Base-by-base conservation (phyloP, 176 grass and related monocot genomes). In the Cocos nucifera region DNA sequence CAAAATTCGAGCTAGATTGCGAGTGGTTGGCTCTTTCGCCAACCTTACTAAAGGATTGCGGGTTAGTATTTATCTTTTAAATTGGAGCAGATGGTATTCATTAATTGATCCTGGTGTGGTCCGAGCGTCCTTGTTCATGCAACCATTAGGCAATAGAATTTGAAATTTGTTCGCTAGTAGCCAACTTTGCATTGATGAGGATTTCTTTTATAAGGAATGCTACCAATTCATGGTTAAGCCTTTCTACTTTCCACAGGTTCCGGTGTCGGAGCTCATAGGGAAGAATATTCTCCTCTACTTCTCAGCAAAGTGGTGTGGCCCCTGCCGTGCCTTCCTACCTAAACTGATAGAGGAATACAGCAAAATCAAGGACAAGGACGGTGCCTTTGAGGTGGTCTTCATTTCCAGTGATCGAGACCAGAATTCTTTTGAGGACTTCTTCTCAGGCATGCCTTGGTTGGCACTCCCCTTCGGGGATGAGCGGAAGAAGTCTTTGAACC, bases 241-340 rank as follows among this genome's bases (percentile, higher is more conserved):
- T 3, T 18, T 30, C 19, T 21, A 21, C 3, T 27, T 27, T 2
- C 4, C 10, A 30, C 68, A 97, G 87, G 76, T 97, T 72, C 66
- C 76, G 27, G 81, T 91, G 26, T 76, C 72, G 53, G 78, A 88
- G 54, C 93, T 97, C 73, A 73, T 76, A 2, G 81, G 93, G 15
- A 97, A 97, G 73, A 97, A 80, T 29, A 76, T 91, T 8, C 62
- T 97, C 44, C 81, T 97, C 19, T 92, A 97, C 81, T 97, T 97
- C 71, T 85, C 87, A 19, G 87, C 92, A 29, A 24, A 78, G 48
- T 85, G 93, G 92, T 85, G 73, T 27, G 65, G 60, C 19, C 73
- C 84, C 58, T 90, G 91, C 65, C 87, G 72, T 55, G 75, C 78
- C 19, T 97, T 91, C 66, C 72, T 88, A 61, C 84, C 81, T 18